Percentiles rank a stretch among this genome's conserved stretches.
These are phyloP conservation scores for Malassezia sympodialis DNA, from an alignment of 1,284 basidiomycete species.

Conservation along the genomic window DNA sequence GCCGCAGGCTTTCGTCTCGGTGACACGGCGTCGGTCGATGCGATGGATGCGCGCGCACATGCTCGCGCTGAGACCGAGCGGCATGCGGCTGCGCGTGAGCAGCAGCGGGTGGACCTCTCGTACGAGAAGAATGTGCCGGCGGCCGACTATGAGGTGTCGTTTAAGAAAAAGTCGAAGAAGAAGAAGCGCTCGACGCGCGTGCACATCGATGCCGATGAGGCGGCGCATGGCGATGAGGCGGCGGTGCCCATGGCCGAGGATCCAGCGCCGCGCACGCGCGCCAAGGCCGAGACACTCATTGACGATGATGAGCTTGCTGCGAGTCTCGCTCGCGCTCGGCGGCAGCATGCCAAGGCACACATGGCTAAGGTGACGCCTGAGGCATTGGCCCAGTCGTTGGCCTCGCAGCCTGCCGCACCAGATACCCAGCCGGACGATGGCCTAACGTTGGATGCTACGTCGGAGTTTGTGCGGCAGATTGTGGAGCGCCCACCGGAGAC, in stretches of 20 bases:
- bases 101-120: conserved; percentile 66
- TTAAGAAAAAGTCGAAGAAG: conserved; percentile 68
- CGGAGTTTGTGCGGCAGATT: conserved; percentile 88
- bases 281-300: conserved; percentile 58
- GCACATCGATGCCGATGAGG: conserved; percentile 58
- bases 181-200: conserved; percentile 54
- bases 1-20: conserved; percentile 28
- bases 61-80: conserved; percentile 54
- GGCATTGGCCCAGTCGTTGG: conserved; percentile 60
- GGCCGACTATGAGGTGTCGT: conserved; percentile 78
- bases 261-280: conserved; percentile 44
- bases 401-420: conserved; percentile 56
- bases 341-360: conserved; percentile 66
- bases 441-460: conserved; percentile 89
- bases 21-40: conserved; percentile 17
- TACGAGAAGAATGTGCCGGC: conserved; percentile 73
- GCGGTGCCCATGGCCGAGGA: conserved; percentile 69
- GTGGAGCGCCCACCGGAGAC: conserved; percentile 53
- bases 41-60: conserved; percentile 24
- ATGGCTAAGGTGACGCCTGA: conserved; percentile 68
- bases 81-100: conserved; percentile 51
- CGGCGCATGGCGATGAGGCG: conserved; percentile 10
- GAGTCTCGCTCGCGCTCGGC: conserved; percentile 72
- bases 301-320: conserved; percentile 98
- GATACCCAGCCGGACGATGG: conserved; percentile 50